Evolutionary conservation across 768 basidiomycete genomes (phyloP), one percentile per base, ranked within the genome.

Genomic region (Hebeloma cylindrosporum): DNA sequence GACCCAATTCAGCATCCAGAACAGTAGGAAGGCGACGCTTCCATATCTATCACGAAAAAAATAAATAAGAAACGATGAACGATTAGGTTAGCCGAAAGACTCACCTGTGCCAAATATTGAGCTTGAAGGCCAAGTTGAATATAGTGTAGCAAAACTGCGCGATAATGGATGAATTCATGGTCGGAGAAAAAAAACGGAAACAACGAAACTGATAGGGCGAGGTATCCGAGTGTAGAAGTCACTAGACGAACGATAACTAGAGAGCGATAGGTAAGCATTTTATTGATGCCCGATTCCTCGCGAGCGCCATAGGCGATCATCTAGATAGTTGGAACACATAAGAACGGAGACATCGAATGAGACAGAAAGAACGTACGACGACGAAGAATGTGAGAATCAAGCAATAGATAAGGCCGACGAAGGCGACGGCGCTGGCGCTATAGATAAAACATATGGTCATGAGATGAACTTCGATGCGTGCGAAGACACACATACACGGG

Each of bases 1-100:
- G 40, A 73, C 40, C 72, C 73, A 86, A 50, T 78, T 79, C 50
- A 85, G 65, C 80, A 85, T 83, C 85, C 85, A 87, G 52, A 82
- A 83, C 23, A 85, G 62, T 34, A 85, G 55, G 54, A 86, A 83
- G 0, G 83, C 85, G 0, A 56, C 60, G 37, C 53, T 53, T 14
- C 78, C 78, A 47, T 76, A 83, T 48, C 77, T 72, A 27, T 14
- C 23, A 10, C 39, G 38, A 21, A 7, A 34, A 17, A 45, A 30
- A 43, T 23, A n/a, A 23, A 13, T 20, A 3, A 16, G 3, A 26
- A 29, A n/a, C 2, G 23, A 6, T 18, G 10, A 9, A 23, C 27
- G 13, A 25, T 25, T 43, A n/a, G 16, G 13, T 40, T 10, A 42
- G 21, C 6, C 9, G 8, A 18, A 16, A 41, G 7, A 62, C 73